Evolutionary conservation across 345 rosid genomes (phyloP), one percentile per base, ranked within the genome.

Genomic region (Arabis hirsuta): DNA sequence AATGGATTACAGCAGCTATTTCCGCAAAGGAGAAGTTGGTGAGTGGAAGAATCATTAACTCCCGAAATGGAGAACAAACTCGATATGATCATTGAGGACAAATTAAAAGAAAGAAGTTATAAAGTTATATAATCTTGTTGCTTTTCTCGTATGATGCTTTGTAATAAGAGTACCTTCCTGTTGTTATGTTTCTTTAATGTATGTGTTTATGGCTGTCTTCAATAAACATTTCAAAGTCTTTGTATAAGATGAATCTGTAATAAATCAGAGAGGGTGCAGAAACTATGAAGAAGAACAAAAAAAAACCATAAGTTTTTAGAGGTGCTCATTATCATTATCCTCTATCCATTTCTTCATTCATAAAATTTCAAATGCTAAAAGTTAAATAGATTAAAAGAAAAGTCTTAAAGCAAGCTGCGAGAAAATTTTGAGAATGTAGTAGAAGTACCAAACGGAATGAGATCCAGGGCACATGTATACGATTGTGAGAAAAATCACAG

Each of bases 401-500:
- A 38, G 51, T 36, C 59, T 38, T 22, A 14, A 26, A 24, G 19
- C 27, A 52, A 64, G 47, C 14, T 29, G 42, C 69, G 19, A 10
- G 19, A 65, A 41, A 16, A 54, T 43, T 55, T 16, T 13, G n/a
- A 0, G 12, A 55, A 10, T 54, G 47, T 20, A 42, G 38, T 38
- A 36, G 11, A 68, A 47, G 39, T 12, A 36, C 51, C 51, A 51
- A 66, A 41, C 38, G 16, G 2, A 52, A 41, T 6, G 36, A 45
- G 26, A 69, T 2, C 2, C 34, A 52, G 56, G 6, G 56, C 9
- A 0, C 31, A 20, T 9, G 16, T 27, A 4, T 2, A 1, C 29
- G 29, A 46, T 45, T 8, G 71, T 4, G 58, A 45, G 48, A 58
- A 20, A 14, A 58, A 26, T 86, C 73, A 89, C 69, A 87, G 86